phyloP scores from a whole-genome alignment of 1,284 basidiomycete species.

The Ceratobasidium sp. region DNA sequence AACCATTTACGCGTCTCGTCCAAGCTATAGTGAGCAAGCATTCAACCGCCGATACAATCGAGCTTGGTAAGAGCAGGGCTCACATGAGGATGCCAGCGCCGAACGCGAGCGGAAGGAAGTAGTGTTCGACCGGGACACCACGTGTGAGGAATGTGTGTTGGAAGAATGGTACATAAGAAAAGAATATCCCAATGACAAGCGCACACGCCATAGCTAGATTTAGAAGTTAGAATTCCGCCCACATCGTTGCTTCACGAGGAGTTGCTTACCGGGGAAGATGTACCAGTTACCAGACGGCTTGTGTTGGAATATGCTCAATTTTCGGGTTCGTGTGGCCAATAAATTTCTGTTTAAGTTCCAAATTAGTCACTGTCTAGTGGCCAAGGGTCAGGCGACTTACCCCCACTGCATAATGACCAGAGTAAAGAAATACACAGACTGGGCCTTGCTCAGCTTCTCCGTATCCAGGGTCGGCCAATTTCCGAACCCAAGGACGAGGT shows the following conservation, averaged over 20 bases:
- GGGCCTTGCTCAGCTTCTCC: constrained; percentile 60
- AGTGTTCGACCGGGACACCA: constrained; percentile 63
- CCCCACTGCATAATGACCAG: constrained; percentile 77
- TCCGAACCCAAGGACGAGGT: constrained; percentile 65
- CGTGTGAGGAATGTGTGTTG: constrained; percentile 67
- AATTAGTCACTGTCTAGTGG: constrained; percentile 40
- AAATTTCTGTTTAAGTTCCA: constrained; percentile 57
- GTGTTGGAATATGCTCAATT: constrained; percentile 63
- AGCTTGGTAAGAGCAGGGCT: constrained; percentile 46
- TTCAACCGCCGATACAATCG: constrained; percentile 55
- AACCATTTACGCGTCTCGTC: constrained; percentile 59
- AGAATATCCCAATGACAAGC: constrained; percentile 63
- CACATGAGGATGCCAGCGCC: constrained; percentile 55
- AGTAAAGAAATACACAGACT: constrained; percentile 67
- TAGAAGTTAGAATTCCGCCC: background rate
- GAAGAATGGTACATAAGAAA: constrained; percentile 66
- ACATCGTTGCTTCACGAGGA: background rate
- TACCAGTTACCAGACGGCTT: constrained; percentile 59
- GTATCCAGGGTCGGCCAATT: constrained; percentile 55
- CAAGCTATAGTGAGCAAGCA: constrained; percentile 51
- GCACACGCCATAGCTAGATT: constrained; percentile 57
- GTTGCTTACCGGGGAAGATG: constrained; percentile 57
- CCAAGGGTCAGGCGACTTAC: constrained; percentile 48
- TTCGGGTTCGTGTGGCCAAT: constrained; percentile 63
- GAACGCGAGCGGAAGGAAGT: constrained; percentile 61